Evolutionary conservation across 2,329 filamentous ascomycete species (phyloP), one percentile per base, ranked within the genome.

Genomic region (Cladosporium sp.): DNA sequence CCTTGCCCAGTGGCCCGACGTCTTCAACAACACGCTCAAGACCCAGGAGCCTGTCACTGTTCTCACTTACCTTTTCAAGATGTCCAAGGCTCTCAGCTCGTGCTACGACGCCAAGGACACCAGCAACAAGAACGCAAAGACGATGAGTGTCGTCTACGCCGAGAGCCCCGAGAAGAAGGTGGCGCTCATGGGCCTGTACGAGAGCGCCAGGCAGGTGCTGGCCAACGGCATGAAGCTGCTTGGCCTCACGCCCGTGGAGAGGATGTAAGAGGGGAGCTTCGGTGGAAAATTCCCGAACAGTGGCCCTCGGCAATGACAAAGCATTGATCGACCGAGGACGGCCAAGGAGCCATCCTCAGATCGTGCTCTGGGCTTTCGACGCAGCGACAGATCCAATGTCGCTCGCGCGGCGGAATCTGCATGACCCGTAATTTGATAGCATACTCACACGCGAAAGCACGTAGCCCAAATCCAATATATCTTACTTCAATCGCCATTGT

Each of bases 1-100:
- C 43, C 78, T 95, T n/a, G 79, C 85, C 8, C 86, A 90, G 66
- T 95, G 87, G 80, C 90, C 90, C 2, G 89, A 95, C 63, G 86
- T 89, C 4, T 83, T 95, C 54, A 77, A 85, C 65, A 92, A 92
- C 70, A 91, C 89, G 0, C 76, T 93, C 62, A 88, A 87, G 76
- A 95, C 88, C 0, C 79, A 90, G 18, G 90, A 95, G 68, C 84
- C 85, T 0, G 80, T 82, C 1, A 86, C 82, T 0, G 75, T 86
- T 38, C 70, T 87, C 35, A 81, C 79, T 4, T 89, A 92, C 68
- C 76, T 93, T 42, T 93, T 92, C 77, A 89, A 87, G 78, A 87
- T 95, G 84, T 88, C 87, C 3, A 89, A 95, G 70, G 76, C 82
- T 22, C 71, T 95, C 51, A 89, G 85, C 73, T 85, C 81, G 51